Conservation (phyloP, 2,329 filamentous ascomycete species). For the Paramyrothecium sp. region DNA sequence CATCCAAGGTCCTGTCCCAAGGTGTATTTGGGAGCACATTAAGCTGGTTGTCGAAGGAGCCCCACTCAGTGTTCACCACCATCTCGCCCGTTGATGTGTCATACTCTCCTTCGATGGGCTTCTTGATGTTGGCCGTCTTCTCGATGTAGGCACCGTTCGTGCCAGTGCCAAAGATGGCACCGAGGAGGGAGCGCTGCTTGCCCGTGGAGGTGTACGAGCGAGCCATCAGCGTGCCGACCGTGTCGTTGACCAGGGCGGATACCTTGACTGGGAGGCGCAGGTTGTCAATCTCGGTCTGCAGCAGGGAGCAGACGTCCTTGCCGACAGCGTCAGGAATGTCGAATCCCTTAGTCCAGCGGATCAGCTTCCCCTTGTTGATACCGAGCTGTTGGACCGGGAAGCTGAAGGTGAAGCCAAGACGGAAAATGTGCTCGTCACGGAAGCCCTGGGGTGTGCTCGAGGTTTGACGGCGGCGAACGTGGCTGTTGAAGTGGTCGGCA, state of each 20-base stretch:
- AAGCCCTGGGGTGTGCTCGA: conserved; percentile 57
- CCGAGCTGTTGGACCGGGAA: conserved; percentile 93
- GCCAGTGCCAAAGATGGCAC: conserved; percentile 95
- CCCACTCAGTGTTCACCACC: conserved; percentile 99
- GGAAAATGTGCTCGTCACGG: conserved; percentile 77
- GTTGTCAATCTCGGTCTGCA: conserved; percentile 86
- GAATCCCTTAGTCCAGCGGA: conserved; percentile 98
- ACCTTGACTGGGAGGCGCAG: conserved; percentile 87
- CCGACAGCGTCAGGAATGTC: conserved; percentile 93
- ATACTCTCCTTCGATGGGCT: conserved; percentile 68
- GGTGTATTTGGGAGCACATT: conserved; percentile 82
- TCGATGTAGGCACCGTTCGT: conserved; percentile 98
- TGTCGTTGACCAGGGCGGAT: conserved; percentile 96
- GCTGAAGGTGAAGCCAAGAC: conserved; percentile 97
- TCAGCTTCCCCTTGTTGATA: conserved; percentile 91
- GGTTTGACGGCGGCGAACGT: conserved; percentile 63
- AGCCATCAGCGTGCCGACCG: conserved; percentile 96
- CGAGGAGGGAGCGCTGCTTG: conserved; percentile 83
- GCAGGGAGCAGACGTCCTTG: conserved; percentile 87
- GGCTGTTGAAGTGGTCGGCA: conserved; percentile 76
- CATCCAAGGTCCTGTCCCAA: conserved; percentile 79
- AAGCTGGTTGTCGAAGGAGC: conserved; percentile 93
- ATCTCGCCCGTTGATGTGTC: conserved; percentile 85
- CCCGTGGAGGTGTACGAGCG: conserved; percentile 91
- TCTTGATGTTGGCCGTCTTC: conserved; percentile 82